phyloP scores from a whole-genome alignment of 192 early-diverging fungal genomes.

The Podila horticola region DNA sequence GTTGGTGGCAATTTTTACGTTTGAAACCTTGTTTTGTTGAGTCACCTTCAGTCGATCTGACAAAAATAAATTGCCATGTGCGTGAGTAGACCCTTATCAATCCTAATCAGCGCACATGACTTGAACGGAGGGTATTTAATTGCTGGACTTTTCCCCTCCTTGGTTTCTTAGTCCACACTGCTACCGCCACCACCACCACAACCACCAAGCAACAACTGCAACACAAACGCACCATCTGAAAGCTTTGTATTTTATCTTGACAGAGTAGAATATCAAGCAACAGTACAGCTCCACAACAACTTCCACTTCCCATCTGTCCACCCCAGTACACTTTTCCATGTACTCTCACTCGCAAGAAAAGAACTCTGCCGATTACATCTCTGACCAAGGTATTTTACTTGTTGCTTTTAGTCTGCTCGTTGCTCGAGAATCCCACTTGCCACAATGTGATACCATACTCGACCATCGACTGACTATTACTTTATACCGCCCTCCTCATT shows the following conservation, averaged over 20 bases:
- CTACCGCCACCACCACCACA: neutral
- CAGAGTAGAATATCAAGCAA: slow-evolving; percentile 27
- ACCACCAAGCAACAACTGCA: neutral
- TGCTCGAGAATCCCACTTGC: neutral
- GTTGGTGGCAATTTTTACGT: too few relatives aligned
- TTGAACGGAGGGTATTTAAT: neutral
- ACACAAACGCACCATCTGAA: neutral
- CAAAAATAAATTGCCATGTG: neutral
- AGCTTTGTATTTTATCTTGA: slow-evolving; percentile 25
- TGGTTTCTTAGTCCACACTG: neutral
- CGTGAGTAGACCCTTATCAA: neutral
- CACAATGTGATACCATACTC: neutral
- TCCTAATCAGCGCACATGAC: neutral
- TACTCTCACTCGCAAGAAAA: slow-evolving; percentile 88
- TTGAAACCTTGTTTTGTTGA: neutral
- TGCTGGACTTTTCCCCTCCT: neutral
- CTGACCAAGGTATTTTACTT: slow-evolving; percentile 76
- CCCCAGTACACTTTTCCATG: slow-evolving; percentile 60
- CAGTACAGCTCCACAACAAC: neutral
- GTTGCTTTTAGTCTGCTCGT: neutral
- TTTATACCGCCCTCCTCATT: neutral
- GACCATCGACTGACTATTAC: neutral
- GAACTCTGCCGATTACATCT: slow-evolving; percentile 90
- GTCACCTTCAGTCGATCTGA: neutral
- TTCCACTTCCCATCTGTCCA: slow-evolving; percentile 12